These are phyloP conservation scores for Samsoniella hepiali DNA, from an alignment of 2,329 filamentous ascomycete genomes.

Conservation along the genomic window DNA sequence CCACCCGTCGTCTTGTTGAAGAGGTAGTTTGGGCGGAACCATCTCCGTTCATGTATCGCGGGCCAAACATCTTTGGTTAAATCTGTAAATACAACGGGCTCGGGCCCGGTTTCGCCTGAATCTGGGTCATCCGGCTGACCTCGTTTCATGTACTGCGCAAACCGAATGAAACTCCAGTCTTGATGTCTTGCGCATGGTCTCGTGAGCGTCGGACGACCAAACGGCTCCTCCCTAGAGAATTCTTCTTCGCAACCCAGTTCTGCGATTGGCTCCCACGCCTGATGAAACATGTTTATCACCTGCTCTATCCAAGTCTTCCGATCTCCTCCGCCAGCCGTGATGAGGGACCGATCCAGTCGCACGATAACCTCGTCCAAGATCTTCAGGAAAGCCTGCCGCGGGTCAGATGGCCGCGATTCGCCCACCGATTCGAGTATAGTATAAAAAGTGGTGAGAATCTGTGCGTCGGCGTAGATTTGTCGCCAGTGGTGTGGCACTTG, in stretches of 20 bases:
- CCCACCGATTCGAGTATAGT: conserved; percentile 26
- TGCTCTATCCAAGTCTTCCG: conserved; percentile 47
- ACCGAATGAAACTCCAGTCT: conserved; percentile 53
- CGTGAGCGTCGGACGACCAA: conserved; percentile 28
- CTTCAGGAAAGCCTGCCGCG: conserved; percentile 16
- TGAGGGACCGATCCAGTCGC: conserved; percentile 70
- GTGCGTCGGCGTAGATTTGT: conserved; percentile 67
- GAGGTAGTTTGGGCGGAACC: conserved; percentile 73
- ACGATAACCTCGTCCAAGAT: conserved; percentile 56
- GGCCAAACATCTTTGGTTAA: conserved; percentile 68
- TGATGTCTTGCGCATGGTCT: conserved; percentile 29
- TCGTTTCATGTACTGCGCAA: conserved; percentile 59
- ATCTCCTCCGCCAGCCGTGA: conserved; percentile 66
- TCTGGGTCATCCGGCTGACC: conserved; percentile 21
- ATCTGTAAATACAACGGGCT: conserved; percentile 68
- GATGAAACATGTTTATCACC: conserved; percentile 44
- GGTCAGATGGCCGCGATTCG: conserved; percentile 15
- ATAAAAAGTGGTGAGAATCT: conserved; percentile 58
- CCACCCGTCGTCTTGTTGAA: conserved; percentile 71
- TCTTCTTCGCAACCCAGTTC: not conserved
- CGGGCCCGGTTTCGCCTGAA: conserved; percentile 32
- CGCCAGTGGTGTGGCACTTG: conserved; percentile 67
- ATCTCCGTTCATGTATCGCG: conserved; percentile 63
- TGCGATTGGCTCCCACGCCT: conserved; percentile 23
- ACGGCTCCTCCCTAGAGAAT: conserved; percentile 31